These are phyloP conservation scores for Phytophthora nicotianae DNA, from an alignment of 352 stramenopile species.

Conservation along the genomic window DNA sequence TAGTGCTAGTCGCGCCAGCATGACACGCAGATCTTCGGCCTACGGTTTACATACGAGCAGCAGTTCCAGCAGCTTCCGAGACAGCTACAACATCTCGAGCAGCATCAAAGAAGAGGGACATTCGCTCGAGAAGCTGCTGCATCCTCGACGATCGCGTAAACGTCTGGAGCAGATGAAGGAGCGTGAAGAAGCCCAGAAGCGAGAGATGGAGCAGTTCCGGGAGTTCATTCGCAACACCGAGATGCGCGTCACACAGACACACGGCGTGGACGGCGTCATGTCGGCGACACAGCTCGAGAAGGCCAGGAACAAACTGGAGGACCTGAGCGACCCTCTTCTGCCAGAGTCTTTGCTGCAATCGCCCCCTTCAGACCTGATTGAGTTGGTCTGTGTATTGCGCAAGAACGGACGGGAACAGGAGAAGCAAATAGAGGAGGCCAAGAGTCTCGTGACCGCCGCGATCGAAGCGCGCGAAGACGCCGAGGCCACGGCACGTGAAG, in stretches of 20 bases:
- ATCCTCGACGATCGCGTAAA: conserved; percentile 68
- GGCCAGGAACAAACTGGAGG: conserved; percentile 39
- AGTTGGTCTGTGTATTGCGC: conserved; percentile 74
- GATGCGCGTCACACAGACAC: conserved; percentile 30
- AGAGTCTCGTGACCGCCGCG: conserved; percentile 71
- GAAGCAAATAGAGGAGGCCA: conserved; percentile 74
- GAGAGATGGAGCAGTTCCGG: conserved; percentile 89
- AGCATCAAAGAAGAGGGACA: conserved; percentile 53
- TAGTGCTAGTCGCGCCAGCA: conserved; percentile 24
- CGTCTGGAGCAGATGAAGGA: conserved; percentile 69
- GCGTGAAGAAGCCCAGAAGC: conserved; percentile 76
- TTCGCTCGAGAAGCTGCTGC: conserved; percentile 78
- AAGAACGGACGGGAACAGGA: conserved; percentile 77
- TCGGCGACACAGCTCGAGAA: conserved; percentile 28
- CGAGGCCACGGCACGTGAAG: conserved; percentile 73
- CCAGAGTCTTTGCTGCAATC: conserved; percentile 56
- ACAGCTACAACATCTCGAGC: conserved; percentile 40
- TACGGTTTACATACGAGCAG: conserved; percentile 25
- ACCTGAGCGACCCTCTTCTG: conserved; percentile 58
- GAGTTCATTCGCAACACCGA: conserved; percentile 82
- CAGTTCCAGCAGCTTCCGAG: conserved; percentile 37
- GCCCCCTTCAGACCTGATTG: conserved; percentile 62
- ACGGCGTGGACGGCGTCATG: conserved; percentile 25
- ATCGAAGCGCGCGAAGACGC: conserved; percentile 81
- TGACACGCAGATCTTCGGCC: conserved; percentile 20